A percentile compares a stretch with the other conserved stretches of the same genome.
Conservation (phyloP, 345 rosid genomes). For the Hibiscus tridactylites region DNA sequence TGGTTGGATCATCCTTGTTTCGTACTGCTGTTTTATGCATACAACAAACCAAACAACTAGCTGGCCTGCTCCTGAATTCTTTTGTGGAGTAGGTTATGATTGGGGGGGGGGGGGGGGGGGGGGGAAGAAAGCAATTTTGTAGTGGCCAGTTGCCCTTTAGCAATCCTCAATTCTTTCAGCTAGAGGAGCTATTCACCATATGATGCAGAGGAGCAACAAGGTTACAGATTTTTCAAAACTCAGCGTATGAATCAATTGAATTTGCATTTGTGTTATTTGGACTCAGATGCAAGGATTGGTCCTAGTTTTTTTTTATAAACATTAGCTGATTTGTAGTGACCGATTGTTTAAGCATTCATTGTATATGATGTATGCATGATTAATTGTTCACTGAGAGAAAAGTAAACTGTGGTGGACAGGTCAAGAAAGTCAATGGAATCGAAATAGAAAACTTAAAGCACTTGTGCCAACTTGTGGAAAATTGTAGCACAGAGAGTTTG, state of each 20-base stretch:
- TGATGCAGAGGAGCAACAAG: not conserved
- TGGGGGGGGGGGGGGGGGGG: not conserved
- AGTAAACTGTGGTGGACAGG: slow-evolving; percentile 37
- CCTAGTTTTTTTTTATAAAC: too few relatives aligned
- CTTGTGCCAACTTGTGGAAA: slow-evolving; percentile 55
- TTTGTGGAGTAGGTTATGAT: not conserved
- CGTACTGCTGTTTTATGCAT: not conserved
- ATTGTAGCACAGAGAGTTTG: slow-evolving; percentile 40
- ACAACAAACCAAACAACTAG: not conserved
- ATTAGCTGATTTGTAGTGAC: not conserved
- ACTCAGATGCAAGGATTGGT: not conserved
- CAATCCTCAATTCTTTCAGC: not conserved
- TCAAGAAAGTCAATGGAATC: slow-evolving; percentile 62
- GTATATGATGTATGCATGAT: not conserved
- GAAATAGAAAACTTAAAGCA: slow-evolving; percentile 72
- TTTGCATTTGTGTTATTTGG: not conserved
- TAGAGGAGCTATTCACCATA: not conserved
- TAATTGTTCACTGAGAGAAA: not conserved
- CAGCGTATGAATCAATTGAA: too few relatives aligned
- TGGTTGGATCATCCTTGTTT: not conserved
- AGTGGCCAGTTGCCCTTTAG: not conserved
- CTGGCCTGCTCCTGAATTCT: not conserved
- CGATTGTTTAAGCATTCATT: not conserved
- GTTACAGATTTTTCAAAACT: not conserved
- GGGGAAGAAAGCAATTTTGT: not conserved